These are phyloP conservation scores for Podospora tetraspora DNA, from an alignment of 495 filamentous ascomycete species.

Conservation along the genomic window DNA sequence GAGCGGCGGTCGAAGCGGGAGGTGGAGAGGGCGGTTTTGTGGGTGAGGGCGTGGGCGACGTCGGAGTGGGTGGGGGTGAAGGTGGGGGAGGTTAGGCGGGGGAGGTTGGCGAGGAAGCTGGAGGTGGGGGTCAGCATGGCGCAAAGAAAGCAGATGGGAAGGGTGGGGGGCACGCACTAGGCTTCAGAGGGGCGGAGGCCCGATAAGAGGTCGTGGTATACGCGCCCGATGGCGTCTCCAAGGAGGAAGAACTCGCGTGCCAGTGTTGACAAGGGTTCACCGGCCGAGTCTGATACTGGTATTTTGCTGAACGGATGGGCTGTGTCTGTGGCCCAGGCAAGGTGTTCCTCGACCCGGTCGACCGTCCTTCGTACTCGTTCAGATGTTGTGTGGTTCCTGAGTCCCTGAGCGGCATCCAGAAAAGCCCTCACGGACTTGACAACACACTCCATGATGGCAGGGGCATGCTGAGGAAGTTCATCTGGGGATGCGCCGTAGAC, in stretches of 20 bases:
- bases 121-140: no score
- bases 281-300: neutral
- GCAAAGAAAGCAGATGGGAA: no score
- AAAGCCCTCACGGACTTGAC: neutral
- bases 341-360: neutral
- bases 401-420: neutral
- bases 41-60: neutral
- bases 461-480: neutral
- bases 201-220: neutral
- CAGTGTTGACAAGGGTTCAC: neutral
- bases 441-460: neutral
- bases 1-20: neutral
- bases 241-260: neutral
- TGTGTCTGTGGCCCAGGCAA: neutral
- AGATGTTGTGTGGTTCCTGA: neutral
- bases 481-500: neutral
- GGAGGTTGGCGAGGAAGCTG: neutral
- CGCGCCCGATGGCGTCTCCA: neutral
- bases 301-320: neutral
- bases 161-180: no score
- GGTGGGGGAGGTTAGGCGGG: neutral
- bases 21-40: neutral
- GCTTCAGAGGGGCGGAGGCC: neutral
- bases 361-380: neutral
- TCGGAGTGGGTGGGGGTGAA: neutral